Conservation (phyloP, 129 eudicot species). For the Chrysanthemum lavandulifolium region DNA sequence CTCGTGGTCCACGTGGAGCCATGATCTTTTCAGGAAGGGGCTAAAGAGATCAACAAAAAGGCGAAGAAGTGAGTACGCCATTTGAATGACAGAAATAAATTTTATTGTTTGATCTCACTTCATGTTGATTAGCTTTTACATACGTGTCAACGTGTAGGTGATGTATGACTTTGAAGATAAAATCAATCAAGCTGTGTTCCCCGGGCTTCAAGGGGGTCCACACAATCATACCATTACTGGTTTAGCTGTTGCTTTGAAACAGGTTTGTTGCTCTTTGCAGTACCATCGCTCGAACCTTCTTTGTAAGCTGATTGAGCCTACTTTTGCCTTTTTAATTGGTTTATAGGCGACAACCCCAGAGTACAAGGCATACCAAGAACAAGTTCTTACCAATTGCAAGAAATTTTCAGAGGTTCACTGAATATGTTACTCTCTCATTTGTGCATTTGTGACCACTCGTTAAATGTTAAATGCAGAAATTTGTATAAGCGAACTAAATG, state of each 20-base stretch:
- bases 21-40: slow-evolving; percentile 97
- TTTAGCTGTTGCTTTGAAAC: slow-evolving; percentile 89
- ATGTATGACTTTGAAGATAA: slow-evolving; percentile 92
- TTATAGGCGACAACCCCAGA: slow-evolving; percentile 78
- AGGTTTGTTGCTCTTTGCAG: slow-evolving; percentile 37
- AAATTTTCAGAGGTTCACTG: slow-evolving; percentile 63
- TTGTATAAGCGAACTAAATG: neutral
- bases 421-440: neutral
- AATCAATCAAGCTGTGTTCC: slow-evolving; percentile 92
- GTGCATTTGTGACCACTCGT: neutral
- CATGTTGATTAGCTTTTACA: slow-evolving; percentile 1
- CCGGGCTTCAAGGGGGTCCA: slow-evolving; percentile 98
- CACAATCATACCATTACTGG: slow-evolving; percentile 91
- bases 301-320: neutral
- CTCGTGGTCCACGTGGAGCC: slow-evolving; percentile 99
- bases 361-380: slow-evolving; percentile 82
- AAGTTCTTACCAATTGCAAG: slow-evolving; percentile 77
- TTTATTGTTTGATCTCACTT: neutral
- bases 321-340: slow-evolving; percentile 18
- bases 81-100: neutral
- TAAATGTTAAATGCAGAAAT: neutral
- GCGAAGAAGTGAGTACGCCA: slow-evolving; percentile 57
- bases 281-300: neutral
- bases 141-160: slow-evolving; percentile 42
- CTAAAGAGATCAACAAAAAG: slow-evolving; percentile 88